Evolutionary conservation across 306 rosid genomes (phyloP), one percentile per base, ranked within the genome.

Genomic region (Spatholobus suberectus): DNA sequence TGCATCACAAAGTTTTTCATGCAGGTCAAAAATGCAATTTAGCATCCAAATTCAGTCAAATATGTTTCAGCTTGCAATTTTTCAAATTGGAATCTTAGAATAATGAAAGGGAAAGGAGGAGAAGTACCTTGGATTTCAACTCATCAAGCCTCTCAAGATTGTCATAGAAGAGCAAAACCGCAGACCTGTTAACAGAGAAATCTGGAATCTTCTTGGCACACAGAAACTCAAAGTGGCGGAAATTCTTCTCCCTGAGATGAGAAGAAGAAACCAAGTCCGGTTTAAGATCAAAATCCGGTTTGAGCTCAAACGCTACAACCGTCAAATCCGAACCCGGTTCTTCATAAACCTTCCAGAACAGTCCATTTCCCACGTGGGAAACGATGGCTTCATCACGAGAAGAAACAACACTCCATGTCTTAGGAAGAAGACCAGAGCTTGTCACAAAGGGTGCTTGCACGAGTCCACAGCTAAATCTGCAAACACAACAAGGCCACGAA

Each of bases 391-490:
- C 40, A 34, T 59, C 18, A 14, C 0, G 59, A 6, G 61, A 55
- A n/a, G 40, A 8, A 44, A 86, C 79, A 1, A 76, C 79, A 0
- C 4, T 21, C 93, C 89, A 90, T 14, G 91, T 27, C 54, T 17
- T 83, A 35, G 2, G 4, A 7, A 85, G 87, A 20, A 88, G 10
- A 61, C 29, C 81, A 76, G 94, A 85, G 51, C 73, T 70, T 26
- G 86, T 81, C 11, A 81, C 52, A 18, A 82, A 70, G 41, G 61
- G 51, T 3, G 87, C 96, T 18, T 46, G 43, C 59, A 82, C 89
- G 1, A 70, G 37, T 23, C 98, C 98, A 58, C 77, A 49, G 89
- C 90, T 87, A 54, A 89, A 90, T 49, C 97, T 94, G 84, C 34
- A 85, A 74, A 5, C 46, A 47, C 54, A 75, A 57, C 61, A 58